Conservation (phyloP, 1,284 basidiomycete species). For the Rhodotorula sp. region DNA sequence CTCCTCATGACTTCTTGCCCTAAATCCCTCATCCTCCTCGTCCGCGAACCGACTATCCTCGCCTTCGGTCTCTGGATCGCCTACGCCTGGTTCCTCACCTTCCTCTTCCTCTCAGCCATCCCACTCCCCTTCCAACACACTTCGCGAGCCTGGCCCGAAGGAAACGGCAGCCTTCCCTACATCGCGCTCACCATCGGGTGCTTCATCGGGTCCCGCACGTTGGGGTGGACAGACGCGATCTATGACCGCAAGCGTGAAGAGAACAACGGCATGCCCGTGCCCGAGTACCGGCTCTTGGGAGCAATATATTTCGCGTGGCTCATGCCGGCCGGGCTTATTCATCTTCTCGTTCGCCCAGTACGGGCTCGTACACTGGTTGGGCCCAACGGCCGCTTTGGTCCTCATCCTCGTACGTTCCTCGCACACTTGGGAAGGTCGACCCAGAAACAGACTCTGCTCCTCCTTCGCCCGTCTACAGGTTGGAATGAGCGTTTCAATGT, state of each 20-base stretch:
- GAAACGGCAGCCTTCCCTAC: slow-evolving; percentile 48
- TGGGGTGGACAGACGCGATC: slow-evolving; percentile 43
- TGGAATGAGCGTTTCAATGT: neutral
- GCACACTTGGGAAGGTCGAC: neutral
- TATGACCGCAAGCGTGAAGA: slow-evolving; percentile 35
- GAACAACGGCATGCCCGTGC: slow-evolving; percentile 32
- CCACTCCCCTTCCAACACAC: slow-evolving; percentile 48
- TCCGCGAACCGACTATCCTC: slow-evolving; percentile 48
- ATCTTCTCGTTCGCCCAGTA: slow-evolving; percentile 45
- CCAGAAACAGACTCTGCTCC: neutral
- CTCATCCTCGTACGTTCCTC: slow-evolving; percentile 34
- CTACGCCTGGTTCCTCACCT: slow-evolving; percentile 34
- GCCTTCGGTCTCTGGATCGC: slow-evolving; percentile 47
- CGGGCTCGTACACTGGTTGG: slow-evolving; percentile 38
- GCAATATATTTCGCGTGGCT: slow-evolving; percentile 37
- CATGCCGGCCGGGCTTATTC: slow-evolving; percentile 25
- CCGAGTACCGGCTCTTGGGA: slow-evolving; percentile 37
- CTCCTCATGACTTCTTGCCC: slow-evolving; percentile 46
- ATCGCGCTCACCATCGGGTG: slow-evolving; percentile 47
- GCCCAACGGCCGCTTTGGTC: slow-evolving; percentile 39
- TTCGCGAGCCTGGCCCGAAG: slow-evolving; percentile 47
- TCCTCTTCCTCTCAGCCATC: slow-evolving; percentile 48
- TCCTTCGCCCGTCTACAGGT: neutral
- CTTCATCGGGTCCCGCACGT: slow-evolving; percentile 44
- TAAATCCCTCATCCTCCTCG: slow-evolving; percentile 46